Conservation (phyloP, 2,329 filamentous ascomycete species). For the Fusarium ambrosium region DNA sequence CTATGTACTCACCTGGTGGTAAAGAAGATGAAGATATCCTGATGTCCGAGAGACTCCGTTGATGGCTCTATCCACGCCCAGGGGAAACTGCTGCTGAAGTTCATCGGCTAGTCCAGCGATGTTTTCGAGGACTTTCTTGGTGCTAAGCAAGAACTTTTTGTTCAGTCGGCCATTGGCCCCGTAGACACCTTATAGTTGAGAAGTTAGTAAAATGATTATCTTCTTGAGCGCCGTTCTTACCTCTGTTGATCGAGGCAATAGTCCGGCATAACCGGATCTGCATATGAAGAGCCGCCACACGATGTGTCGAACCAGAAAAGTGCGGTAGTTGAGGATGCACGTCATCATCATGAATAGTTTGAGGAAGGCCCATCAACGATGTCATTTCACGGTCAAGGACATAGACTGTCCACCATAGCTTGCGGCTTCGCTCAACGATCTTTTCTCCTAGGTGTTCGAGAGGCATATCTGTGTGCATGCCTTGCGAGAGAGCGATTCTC, state of each 20-base stretch:
- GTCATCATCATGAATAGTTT: slow-evolving; percentile 64
- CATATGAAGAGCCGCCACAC: slow-evolving; percentile 50
- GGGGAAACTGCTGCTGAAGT: slow-evolving; percentile 47
- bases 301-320: slow-evolving; percentile 45
- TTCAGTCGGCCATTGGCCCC: slow-evolving; percentile 48
- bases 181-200: slow-evolving; percentile 43
- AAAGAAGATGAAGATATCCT: slow-evolving; percentile 50
- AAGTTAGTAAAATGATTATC: neutral
- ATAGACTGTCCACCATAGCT: slow-evolving; percentile 68
- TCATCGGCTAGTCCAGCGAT: slow-evolving; percentile 50
- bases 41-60: slow-evolving; percentile 53
- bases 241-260: slow-evolving; percentile 50
- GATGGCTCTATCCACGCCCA: slow-evolving; percentile 45
- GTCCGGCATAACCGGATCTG: slow-evolving; percentile 49
- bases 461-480: slow-evolving; percentile 67
- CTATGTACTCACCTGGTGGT: slow-evolving; percentile 47
- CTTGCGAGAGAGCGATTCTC: slow-evolving; percentile 62
- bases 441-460: slow-evolving; percentile 55
- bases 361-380: slow-evolving; percentile 65
- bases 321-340: slow-evolving; percentile 57
- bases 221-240: slow-evolving; percentile 2
- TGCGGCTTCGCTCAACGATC: slow-evolving; percentile 60
- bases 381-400: slow-evolving; percentile 67
- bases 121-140: slow-evolving; percentile 48
- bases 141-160: slow-evolving; percentile 49